phyloP scores from a whole-genome alignment of 768 basidiomycete species.

The Nidula microcarpa region DNA sequence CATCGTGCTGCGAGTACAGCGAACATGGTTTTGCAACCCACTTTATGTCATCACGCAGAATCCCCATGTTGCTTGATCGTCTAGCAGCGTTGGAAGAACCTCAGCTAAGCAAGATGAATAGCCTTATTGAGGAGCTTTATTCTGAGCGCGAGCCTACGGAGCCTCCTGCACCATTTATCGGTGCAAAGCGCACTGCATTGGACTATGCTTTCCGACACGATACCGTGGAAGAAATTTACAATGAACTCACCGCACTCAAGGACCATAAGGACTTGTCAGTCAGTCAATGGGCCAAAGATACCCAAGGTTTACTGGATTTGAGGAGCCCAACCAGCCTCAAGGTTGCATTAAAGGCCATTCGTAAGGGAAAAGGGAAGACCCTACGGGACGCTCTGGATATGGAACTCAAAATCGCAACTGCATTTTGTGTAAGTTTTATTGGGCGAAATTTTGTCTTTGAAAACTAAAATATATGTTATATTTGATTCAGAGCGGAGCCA shows the following conservation, averaged over 20 bases:
- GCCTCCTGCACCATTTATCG: conserved; percentile 48
- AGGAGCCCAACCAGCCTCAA: conserved; percentile 92
- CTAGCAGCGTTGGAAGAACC: conserved; percentile 56
- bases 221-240: conserved; percentile 69
- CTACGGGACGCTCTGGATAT: conserved; percentile 71
- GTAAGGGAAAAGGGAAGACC: conserved; percentile 59
- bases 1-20: conserved; percentile 33
- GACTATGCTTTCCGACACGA: conserved; percentile 75
- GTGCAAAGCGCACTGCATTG: conserved; percentile 68
- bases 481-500: conserved; percentile 59
- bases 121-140: conserved; percentile 69
- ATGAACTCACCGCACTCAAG: conserved; percentile 44
- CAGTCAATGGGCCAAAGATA: conserved; percentile 71
- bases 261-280: conserved; percentile 41
- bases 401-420: conserved; percentile 87
- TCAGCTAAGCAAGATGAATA: conserved; percentile 33
- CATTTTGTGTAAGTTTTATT: conserved; percentile 73
- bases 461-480: conserved; percentile 5
- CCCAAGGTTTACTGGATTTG: conserved; percentile 55
- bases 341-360: conserved; percentile 80
- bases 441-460: conserved; percentile 6
- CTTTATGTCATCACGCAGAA: conserved; percentile 73
- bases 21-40: conserved; percentile 95
- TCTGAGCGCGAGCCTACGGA: conserved; percentile 65
- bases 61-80: conserved; percentile 68